Percentiles rank a stretch among this genome's conserved stretches.
These are phyloP conservation scores for Volvox carteri DNA, from an alignment of 163 green algal genomes.

Conservation along the genomic window DNA sequence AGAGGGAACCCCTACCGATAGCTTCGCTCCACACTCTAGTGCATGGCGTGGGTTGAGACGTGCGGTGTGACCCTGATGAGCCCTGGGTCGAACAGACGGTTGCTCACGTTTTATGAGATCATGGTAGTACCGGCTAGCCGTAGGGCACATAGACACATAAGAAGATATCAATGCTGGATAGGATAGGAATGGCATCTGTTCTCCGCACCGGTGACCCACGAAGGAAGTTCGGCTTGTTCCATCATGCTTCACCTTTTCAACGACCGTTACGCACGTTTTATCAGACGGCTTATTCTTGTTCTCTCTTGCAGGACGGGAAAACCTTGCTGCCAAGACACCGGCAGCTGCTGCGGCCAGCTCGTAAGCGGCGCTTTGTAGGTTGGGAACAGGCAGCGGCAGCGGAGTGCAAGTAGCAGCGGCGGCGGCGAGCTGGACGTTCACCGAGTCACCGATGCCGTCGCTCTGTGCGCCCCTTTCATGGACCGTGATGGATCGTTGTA, in stretches of 20 bases:
- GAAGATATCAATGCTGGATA: background rate
- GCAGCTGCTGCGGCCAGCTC: background rate
- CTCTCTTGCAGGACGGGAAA: background rate
- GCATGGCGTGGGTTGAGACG: background rate
- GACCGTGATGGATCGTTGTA: background rate
- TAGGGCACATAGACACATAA: background rate
- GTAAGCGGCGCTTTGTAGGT: background rate
- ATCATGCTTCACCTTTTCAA: background rate
- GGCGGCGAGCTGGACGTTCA: background rate
- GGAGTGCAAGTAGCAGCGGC: background rate
- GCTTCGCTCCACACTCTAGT: no score
- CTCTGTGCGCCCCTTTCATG: background rate
- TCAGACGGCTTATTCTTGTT: background rate
- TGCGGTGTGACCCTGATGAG: background rate
- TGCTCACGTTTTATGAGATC: no score
- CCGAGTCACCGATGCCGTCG: background rate
- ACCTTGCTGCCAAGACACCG: background rate
- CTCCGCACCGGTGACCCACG: background rate
- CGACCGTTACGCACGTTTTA: background rate
- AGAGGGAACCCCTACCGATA: background rate
- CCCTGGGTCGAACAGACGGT: no score
- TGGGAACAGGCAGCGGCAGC: background rate
- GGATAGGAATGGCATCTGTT: background rate
- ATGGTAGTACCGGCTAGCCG: background rate
- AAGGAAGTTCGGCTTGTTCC: background rate